phyloP scores from a whole-genome alignment of 2,329 filamentous ascomycete genomes.

The Xylariaceae sp. region DNA sequence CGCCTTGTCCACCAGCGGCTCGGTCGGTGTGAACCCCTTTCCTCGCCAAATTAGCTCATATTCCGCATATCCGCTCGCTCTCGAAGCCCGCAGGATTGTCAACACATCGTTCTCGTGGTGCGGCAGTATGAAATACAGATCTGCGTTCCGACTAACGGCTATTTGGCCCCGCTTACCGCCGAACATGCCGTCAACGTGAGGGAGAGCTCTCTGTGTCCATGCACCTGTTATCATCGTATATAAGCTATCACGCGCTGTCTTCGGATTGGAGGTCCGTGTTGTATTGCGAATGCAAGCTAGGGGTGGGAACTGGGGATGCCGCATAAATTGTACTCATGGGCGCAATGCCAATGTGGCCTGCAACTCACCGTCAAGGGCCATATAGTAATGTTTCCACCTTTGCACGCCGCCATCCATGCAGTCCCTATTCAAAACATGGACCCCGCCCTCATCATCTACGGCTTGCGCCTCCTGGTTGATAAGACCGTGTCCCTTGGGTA shows the following conservation, averaged over 20 bases:
- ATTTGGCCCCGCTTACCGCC: constrained; percentile 36
- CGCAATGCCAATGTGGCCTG: neutral
- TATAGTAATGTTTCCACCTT: constrained; percentile 39
- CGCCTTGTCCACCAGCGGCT: constrained; percentile 37
- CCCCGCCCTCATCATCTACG: constrained; percentile 40
- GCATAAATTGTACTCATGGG: neutral
- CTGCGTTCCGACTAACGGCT: constrained; percentile 32
- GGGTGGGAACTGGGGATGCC: neutral
- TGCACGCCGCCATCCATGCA: constrained; percentile 29
- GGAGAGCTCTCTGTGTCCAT: constrained; percentile 34
- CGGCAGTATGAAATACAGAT: constrained; percentile 37
- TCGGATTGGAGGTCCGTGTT: neutral
- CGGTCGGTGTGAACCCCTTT: constrained; percentile 33
- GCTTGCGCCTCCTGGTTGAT: constrained; percentile 48
- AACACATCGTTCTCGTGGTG: constrained; percentile 29
- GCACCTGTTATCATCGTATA: constrained; percentile 22
- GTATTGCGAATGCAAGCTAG: neutral
- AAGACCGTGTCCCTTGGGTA: constrained; percentile 43
- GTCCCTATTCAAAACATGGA: constrained; percentile 47
- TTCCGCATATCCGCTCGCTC: constrained; percentile 26
- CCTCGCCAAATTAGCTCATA: constrained; percentile 37
- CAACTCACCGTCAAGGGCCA: constrained; percentile 30
- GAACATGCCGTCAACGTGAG: constrained; percentile 29
- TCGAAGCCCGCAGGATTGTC: constrained; percentile 32
- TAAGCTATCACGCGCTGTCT: neutral